These are phyloP conservation scores for Trichoderma sp. DNA, from an alignment of 2,329 filamentous ascomycete species.

Conservation along the genomic window DNA sequence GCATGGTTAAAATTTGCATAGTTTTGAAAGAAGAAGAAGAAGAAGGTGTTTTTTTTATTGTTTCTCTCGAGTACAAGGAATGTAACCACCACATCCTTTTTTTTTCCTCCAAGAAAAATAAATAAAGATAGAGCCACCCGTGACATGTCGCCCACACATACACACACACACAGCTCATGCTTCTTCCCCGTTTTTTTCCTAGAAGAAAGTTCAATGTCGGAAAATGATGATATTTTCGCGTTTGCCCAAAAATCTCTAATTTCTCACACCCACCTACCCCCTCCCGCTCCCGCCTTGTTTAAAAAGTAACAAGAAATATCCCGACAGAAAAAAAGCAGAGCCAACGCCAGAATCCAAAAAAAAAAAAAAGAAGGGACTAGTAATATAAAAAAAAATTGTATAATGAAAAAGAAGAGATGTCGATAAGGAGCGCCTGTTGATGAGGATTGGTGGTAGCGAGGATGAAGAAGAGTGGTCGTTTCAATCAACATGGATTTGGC, in stretches of 20 bases:
- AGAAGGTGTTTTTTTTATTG: not conserved
- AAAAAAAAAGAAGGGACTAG: conserved; percentile 4
- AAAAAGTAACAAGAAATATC: not conserved
- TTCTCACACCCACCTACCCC: not conserved
- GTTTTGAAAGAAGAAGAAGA: not conserved
- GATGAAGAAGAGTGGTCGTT: not conserved
- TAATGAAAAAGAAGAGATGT: not conserved
- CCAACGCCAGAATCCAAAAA: conserved; percentile 18
- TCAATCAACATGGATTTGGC: not conserved
- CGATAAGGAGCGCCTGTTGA: conserved; percentile 12
- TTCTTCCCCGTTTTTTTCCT: not conserved
- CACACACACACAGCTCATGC: not conserved
- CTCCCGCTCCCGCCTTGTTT: not conserved
- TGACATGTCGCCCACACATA: not conserved
- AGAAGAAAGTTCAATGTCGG: not conserved
- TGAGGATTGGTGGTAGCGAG: not conserved
- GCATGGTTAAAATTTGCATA: not conserved
- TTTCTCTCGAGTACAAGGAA: not conserved
- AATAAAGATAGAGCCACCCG: not conserved
- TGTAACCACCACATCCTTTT: not conserved
- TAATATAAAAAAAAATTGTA: not conserved
- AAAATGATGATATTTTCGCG: not conserved
- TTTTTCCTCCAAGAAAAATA: not conserved
- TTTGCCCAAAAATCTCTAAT: conserved; percentile 11
- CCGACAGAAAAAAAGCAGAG: not conserved